phyloP scores from a whole-genome alignment of 129 eudicot species.

The Flaveria brownii region DNA sequence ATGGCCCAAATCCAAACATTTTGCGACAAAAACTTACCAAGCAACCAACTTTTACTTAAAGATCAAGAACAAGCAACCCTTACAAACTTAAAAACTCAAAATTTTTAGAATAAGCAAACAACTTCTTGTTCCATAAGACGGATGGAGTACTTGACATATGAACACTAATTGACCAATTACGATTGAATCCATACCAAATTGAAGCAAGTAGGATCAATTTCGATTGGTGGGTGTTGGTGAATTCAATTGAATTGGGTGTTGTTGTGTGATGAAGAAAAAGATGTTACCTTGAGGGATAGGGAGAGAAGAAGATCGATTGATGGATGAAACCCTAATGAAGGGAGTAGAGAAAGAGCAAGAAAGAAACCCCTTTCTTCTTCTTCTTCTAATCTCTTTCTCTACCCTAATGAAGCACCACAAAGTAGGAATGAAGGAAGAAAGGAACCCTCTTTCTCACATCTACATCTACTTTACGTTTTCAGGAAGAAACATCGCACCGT shows the following conservation, averaged over 20 bases:
- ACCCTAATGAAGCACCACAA: not conserved
- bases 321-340: constrained; percentile 13
- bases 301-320: constrained; percentile 19
- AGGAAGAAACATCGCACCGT: not conserved
- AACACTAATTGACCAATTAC: not conserved
- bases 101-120: not conserved
- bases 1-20: not conserved
- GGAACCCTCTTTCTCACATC: no score
- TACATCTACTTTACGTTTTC: not conserved
- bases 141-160: no score
- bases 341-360: constrained; percentile 29
- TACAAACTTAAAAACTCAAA: not conserved
- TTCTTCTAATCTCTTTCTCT: not conserved
- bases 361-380: not conserved
- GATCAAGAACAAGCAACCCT: not conserved
- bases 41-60: constrained; percentile 1
- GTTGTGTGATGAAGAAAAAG: not conserved
- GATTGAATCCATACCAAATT: no score
- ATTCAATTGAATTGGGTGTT: no score
- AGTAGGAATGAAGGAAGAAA: not conserved
- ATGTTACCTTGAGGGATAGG: constrained; percentile 29
- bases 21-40: not conserved
- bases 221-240: not conserved
- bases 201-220: not conserved
- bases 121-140: no score